phyloP scores from a whole-genome alignment of 192 early-diverging fungal species.

The Entomortierella parvispora region DNA sequence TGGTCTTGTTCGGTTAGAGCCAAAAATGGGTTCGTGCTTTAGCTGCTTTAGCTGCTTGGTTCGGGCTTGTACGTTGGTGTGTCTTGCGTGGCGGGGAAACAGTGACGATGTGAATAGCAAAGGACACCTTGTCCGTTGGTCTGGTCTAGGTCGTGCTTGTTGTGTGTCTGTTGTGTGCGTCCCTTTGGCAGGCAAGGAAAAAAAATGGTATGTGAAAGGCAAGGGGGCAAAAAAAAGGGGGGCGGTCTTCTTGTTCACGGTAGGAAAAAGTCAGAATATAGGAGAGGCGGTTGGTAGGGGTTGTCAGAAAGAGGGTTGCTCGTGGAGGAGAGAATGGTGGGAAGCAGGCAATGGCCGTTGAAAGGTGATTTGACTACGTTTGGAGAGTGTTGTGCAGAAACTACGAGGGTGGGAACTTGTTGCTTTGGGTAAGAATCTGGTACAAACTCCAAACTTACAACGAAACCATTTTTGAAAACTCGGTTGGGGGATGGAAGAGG shows the following conservation, averaged over 20 bases:
- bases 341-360: neutral
- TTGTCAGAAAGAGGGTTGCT: neutral
- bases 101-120: no score
- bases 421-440: conserved; percentile 24
- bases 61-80: no score
- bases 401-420: conserved; percentile 18
- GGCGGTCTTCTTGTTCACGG: neutral
- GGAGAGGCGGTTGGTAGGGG: neutral
- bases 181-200: neutral
- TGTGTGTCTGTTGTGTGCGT: neutral
- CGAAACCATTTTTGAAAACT: conserved; percentile 51
- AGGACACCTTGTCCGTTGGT: neutral
- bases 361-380: conserved; percentile 45
- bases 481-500: conserved; percentile 21
- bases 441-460: conserved; percentile 52
- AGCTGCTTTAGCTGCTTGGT: no score
- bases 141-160: neutral
- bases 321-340: conserved; percentile 3
- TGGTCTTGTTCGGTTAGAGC: no score
- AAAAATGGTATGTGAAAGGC: neutral
- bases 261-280: conserved; percentile 11
- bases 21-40: no score
- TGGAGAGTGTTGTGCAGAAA: conserved; percentile 53
- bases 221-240: conserved; percentile 1
- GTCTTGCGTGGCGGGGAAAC: no score